Base-by-base conservation (phyloP, 1,284 basidiomycete genomes). In the Tylopilus orsonianus region DNA sequence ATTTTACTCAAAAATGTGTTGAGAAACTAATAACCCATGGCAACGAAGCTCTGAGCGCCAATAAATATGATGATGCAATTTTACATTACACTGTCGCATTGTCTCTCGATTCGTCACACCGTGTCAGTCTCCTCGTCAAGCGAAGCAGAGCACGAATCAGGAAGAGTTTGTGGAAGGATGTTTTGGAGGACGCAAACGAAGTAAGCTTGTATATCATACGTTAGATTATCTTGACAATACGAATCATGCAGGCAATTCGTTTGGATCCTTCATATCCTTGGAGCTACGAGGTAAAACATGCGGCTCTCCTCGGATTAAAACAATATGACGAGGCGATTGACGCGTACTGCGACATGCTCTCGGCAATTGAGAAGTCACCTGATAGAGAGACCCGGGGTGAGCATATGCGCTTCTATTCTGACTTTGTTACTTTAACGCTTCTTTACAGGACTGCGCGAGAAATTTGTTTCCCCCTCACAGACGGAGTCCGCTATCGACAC, bases 381-480 rank as follows among this genome's bases (percentile, higher is more conserved):
- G 36, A 53, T 8, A 29, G 29, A 14, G n/a, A 35, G 29, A 32
- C 10, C 18, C 33, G 24, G 3, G 16, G 50, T 53, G 41, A 14
- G 51, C 16, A 27, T 35, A 18, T 33, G 5, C 29, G n/a, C 13
- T 13, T n/a, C 0, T 8, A 20, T 24, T 5, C 7, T 30, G 16
- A 3, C 22, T 24, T 36, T 12, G 19, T 19, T 8, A 10, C 8
- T 24, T 24, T 7, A 7, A 44, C 14, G 16, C 13, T 16, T 1
- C 35, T 30, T 4, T 8, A 23, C 41, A 57, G 55, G 40, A 13
- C 20, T 57, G 14, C 44, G 23, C 12, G 4, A 8, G 20, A 38
- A 39, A 6, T 43, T 37, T n/a, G 23, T 22, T 1, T 2, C 18
- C 14, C 39, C 22, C 4, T 12, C 14, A 1, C 26, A 55, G 2